A percentile compares a stretch with the other conserved stretches of the same genome.
Conservation (phyloP, 805 yeast species). For the Metschnikowia lunata region DNA sequence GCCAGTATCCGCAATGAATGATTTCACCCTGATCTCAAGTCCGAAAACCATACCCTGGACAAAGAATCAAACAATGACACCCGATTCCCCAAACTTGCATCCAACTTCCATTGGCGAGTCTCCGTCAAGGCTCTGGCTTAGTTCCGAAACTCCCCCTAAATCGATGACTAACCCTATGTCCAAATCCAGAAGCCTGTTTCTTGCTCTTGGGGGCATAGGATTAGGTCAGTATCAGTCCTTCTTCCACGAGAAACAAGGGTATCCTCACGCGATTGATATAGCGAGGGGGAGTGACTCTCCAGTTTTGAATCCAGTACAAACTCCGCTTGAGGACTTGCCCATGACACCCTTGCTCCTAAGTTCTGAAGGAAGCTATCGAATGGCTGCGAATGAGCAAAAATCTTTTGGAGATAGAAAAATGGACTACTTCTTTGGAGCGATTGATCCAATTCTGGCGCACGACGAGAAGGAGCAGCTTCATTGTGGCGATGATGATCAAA, state of each 20-base stretch:
- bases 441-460: not conserved
- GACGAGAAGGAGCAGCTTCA: not conserved
- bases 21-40: conserved; percentile 13
- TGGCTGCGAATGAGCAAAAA: conserved; percentile 3
- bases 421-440: conserved; percentile 5
- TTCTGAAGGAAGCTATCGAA: conserved; percentile 14
- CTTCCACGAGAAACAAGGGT: not conserved
- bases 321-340: conserved; percentile 40
- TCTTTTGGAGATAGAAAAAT: conserved; percentile 2
- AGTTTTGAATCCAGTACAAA: conserved; percentile 36
- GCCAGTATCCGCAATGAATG: conserved; percentile 9
- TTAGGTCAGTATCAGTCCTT: not conserved
- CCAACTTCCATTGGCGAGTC: conserved; percentile 53
- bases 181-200: conserved; percentile 16
- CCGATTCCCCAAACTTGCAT: conserved; percentile 50
- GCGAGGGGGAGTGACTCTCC: conserved; percentile 27
- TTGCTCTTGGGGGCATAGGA: conserved; percentile 3
- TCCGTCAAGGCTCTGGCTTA: conserved; percentile 51
- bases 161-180: conserved; percentile 23
- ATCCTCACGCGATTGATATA: conserved; percentile 1
- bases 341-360: conserved; percentile 37
- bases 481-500: not conserved
- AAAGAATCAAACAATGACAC: conserved; percentile 21
- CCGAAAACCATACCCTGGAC: conserved; percentile 30
- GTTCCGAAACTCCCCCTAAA: conserved; percentile 50